A percentile compares a stretch with the other conserved stretches of the same genome.
These are phyloP conservation scores for Helianthus tuberosus DNA, from an alignment of 129 eudicot genomes.

Conservation along the genomic window DNA sequence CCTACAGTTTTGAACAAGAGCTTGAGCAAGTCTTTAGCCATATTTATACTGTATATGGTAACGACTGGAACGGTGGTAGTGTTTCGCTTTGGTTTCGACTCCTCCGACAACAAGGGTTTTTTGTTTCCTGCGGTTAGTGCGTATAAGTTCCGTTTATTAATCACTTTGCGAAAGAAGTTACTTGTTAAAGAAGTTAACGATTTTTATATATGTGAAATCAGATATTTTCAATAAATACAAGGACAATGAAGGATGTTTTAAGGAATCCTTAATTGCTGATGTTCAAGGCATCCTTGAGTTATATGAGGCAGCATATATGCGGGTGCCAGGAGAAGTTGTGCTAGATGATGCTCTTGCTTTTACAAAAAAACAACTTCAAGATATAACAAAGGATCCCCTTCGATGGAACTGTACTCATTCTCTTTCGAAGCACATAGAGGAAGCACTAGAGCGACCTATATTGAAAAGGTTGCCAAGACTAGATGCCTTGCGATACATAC, in stretches of 20 bases:
- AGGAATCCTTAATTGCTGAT: background rate
- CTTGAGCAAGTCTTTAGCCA: too few species aligned
- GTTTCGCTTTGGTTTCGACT: too few species aligned
- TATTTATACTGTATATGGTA: too few species aligned
- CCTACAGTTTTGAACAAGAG: too few species aligned
- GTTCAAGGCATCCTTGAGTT: background rate
- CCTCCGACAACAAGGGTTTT: too few species aligned
- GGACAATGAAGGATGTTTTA: background rate
- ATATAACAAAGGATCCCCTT: background rate
- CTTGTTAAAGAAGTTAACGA: background rate
- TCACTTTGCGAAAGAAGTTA: background rate
- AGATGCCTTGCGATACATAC: background rate
- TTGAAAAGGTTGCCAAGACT: background rate
- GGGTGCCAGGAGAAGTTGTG: background rate
- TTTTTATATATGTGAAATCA: background rate
- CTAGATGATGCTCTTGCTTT: conserved; percentile 3
- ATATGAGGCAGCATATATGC: conserved; percentile 12
- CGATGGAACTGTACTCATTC: background rate
- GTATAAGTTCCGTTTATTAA: background rate
- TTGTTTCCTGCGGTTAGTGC: too few species aligned
- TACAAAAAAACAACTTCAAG: background rate
- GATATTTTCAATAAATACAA: background rate
- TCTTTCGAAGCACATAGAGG: background rate
- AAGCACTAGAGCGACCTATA: conserved; percentile 1
- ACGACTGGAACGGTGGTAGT: too few species aligned